These are phyloP conservation scores for Beta lomatogona DNA, from an alignment of 179 eudicot species.

Conservation along the genomic window DNA sequence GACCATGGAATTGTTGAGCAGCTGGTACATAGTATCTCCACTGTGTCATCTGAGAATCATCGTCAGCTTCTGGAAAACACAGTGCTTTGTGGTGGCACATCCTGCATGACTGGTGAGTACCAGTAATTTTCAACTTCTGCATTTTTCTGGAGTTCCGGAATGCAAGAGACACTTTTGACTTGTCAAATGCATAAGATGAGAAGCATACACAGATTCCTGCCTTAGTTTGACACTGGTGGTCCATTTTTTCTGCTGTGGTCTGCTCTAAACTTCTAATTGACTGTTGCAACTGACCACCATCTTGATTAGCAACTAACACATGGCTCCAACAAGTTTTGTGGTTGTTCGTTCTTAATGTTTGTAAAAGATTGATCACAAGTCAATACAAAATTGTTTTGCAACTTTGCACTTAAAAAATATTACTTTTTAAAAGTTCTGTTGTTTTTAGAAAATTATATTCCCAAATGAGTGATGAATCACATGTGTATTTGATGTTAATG, in stretches of 20 bases:
- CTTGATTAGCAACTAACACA: background rate
- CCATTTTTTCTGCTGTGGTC: background rate
- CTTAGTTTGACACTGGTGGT: no score
- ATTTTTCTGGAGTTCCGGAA: background rate
- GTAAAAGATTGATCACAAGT: background rate
- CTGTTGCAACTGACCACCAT: background rate
- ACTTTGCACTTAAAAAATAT: background rate
- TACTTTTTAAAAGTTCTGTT: background rate
- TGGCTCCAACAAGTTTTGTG: background rate
- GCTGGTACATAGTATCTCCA: conserved; percentile 71
- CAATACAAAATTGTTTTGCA: background rate
- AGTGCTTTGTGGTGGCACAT: conserved; percentile 83
- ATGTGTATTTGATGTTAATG: background rate
- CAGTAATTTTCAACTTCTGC: background rate
- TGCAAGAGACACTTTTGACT: background rate
- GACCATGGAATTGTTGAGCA: conserved; percentile 83
- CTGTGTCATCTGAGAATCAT: conserved; percentile 83
- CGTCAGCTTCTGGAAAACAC: conserved; percentile 87
- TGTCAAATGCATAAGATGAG: background rate
- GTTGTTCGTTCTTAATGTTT: background rate
- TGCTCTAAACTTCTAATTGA: background rate
- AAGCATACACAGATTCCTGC: background rate
- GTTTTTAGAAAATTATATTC: background rate
- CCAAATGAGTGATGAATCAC: background rate
- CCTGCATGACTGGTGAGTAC: conserved; percentile 60